Evolutionary conservation across 176 grass and related monocot genomes (phyloP).

Genomic region (Puccinellia tenuiflora): DNA sequence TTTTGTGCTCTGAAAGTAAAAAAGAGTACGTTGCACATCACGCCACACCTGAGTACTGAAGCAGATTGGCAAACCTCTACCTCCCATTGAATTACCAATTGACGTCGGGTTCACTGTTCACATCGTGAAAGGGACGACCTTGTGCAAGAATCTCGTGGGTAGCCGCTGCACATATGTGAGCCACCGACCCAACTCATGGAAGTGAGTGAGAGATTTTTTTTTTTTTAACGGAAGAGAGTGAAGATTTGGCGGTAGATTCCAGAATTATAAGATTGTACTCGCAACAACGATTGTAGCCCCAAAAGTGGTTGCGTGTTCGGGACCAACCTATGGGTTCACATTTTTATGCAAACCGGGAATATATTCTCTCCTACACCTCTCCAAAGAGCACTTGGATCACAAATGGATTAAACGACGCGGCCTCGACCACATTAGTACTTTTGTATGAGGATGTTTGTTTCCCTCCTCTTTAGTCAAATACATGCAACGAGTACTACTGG

Average conservation of each 20-base stretch:
- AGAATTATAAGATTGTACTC: background rate
- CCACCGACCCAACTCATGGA: background rate
- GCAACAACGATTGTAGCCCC: background rate
- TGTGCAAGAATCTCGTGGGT: background rate
- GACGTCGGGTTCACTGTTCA: background rate
- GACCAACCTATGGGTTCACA: slow-evolving; percentile 1
- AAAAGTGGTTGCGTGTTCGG: background rate
- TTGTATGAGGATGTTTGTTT: background rate
- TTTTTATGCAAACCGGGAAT: slow-evolving; percentile 3
- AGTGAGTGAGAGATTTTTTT: too few relatives aligned
- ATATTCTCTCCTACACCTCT: background rate
- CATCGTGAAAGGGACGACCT: background rate
- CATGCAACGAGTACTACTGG: background rate
- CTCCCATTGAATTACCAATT: background rate
- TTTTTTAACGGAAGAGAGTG: background rate
- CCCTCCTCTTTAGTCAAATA: background rate
- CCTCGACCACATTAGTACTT: background rate
- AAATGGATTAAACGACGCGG: background rate
- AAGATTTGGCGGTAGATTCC: background rate
- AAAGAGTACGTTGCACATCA: background rate
- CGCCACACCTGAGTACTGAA: background rate
- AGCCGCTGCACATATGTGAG: background rate
- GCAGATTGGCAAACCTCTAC: background rate
- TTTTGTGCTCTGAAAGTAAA: slow-evolving; percentile 3
- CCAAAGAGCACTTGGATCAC: slow-evolving; percentile 15